Conservation (phyloP, 2,329 filamentous ascomycete genomes). For the Lachnellula arida region DNA sequence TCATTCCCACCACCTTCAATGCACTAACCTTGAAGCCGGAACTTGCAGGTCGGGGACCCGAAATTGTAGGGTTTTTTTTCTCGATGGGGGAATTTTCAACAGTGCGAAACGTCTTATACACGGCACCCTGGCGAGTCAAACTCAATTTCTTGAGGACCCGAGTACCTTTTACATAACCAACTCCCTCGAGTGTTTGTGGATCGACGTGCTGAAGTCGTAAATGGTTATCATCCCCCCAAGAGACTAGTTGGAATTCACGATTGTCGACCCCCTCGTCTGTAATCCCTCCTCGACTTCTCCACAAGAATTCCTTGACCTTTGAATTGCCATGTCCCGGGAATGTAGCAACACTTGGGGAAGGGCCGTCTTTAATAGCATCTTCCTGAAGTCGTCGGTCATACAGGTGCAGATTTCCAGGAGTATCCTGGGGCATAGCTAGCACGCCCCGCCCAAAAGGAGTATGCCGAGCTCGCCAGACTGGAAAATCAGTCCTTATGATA, state of each 20-base stretch:
- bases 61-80: constrained; percentile 57
- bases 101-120: constrained; percentile 80
- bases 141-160: constrained; percentile 60
- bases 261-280: constrained; percentile 67
- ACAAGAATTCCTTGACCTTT: constrained; percentile 87
- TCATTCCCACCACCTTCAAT: constrained; percentile 30
- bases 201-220: constrained; percentile 73
- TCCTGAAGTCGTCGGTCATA: constrained; percentile 61
- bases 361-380: constrained; percentile 40
- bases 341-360: constrained; percentile 47
- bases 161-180: constrained; percentile 69
- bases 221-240: constrained; percentile 85
- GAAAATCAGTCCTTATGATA: constrained; percentile 76
- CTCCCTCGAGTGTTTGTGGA: constrained; percentile 56
- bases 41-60: constrained; percentile 48
- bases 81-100: constrained; percentile 57
- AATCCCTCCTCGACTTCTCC: constrained; percentile 70
- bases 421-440: constrained; percentile 87
- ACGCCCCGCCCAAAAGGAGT: constrained; percentile 85
- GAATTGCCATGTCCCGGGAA: constrained; percentile 56
- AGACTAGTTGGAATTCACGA: constrained; percentile 87
- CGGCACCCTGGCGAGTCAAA: constrained; percentile 76
- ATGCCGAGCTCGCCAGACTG: constrained; percentile 86
- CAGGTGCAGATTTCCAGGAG: constrained; percentile 77
- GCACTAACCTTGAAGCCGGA: constrained; percentile 34